Evolutionary conservation across 177 flowering plant species (phyloP), one percentile per base, ranked within the genome.

Genomic region (Vitis hybrid): DNA sequence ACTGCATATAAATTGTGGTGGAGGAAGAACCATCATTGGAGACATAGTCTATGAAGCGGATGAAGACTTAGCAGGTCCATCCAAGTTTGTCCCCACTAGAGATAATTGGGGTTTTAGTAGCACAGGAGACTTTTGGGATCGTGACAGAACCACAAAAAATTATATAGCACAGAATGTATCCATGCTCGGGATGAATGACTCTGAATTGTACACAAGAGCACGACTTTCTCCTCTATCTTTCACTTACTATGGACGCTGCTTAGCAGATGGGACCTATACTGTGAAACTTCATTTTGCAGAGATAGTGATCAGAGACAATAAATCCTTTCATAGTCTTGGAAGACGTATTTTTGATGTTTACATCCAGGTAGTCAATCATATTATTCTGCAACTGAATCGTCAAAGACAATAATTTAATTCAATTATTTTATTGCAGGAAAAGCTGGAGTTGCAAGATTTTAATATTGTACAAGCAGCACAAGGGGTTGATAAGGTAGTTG

Each of bases 181-280:
- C 53, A 26, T 5, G 8, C 59, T 66, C 5, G 3, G 14, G 22
- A 2, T 12, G 20, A 52, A 53, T 45, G 1, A 58, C 6, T 66
- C 60, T 48, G 2, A 51, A 8, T 20, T 66, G 49, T 53, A 66
- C 19, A 66, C 10, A 15, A 14, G 29, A 14, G 69, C 68, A 15
- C 68, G 68, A 8, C 16, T 65, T 65, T 65, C 68, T 51, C 68
- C 68, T 10, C 10, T 65, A 26, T 65, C 68, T 65, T 29, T 52
- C 18, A 65, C 68, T 20, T 65, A 65, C 52, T 65, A 65, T 51
- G 68, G 68, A 12, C 52, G 51, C 57, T 65, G 68, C 22, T 52
- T 65, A 45, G 48, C 12, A 15, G 49, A 65, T 51, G 68, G 56
- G 51, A 52, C 9, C 39, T 65, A 65, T 57, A 65, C 68, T 7